Conservation (phyloP, 257 asterid genomes). For the Solanum gandarillasii region DNA sequence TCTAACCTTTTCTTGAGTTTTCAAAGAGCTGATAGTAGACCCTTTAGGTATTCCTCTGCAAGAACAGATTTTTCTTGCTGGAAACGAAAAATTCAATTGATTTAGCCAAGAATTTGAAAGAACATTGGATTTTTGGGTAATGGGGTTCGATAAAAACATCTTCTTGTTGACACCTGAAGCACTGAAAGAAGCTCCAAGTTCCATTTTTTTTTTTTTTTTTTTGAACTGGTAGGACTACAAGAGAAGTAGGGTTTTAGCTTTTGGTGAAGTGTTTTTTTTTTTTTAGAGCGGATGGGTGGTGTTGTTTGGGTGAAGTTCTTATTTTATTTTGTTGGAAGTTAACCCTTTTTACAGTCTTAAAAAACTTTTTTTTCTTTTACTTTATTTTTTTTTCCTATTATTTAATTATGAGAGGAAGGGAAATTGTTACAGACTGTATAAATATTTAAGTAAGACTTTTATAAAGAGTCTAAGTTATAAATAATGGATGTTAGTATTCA, state of each 20-base stretch:
- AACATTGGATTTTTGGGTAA: not conserved
- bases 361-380: too few species aligned
- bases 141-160: slow-evolving; percentile 8
- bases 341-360: too few species aligned
- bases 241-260: not conserved
- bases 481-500: too few species aligned
- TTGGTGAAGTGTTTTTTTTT: too few species aligned
- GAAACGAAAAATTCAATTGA: slow-evolving; percentile 10
- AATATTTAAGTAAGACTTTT: too few species aligned
- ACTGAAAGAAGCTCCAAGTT: slow-evolving; percentile 17
- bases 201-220: slow-evolving; percentile 9
- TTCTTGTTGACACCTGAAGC: slow-evolving; percentile 5
- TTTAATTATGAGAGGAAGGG: too few species aligned
- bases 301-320: too few species aligned
- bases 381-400: too few species aligned
- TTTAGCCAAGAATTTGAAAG: not conserved
- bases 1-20: slow-evolving; percentile 17
- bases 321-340: too few species aligned
- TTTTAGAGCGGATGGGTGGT: too few species aligned
- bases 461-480: too few species aligned
- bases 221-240: not conserved
- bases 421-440: too few species aligned
- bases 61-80: slow-evolving; percentile 3
- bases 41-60: slow-evolving; percentile 25
- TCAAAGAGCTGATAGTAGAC: slow-evolving; percentile 2